These are phyloP conservation scores for Aspergillus cristatus DNA, from an alignment of 495 filamentous ascomycete species.

Conservation along the genomic window DNA sequence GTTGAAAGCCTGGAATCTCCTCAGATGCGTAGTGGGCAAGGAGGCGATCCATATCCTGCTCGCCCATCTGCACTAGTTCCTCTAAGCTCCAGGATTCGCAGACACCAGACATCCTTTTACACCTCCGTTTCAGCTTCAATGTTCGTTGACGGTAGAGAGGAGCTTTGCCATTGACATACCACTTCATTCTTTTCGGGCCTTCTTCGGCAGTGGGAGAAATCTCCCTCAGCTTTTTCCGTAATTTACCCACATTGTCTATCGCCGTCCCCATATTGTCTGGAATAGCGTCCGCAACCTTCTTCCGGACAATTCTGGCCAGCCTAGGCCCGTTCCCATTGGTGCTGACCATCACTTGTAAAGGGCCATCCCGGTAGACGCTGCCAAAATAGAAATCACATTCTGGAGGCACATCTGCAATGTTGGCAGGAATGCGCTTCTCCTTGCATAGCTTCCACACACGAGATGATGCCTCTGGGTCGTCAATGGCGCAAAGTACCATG, in stretches of 20 bases:
- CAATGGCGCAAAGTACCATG: slow-evolving; percentile 89
- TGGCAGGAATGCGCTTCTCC: slow-evolving; percentile 70
- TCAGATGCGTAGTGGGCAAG: slow-evolving; percentile 56
- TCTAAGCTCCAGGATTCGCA: slow-evolving; percentile 83
- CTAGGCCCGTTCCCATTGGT: slow-evolving; percentile 96
- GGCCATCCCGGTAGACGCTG: slow-evolving; percentile 87
- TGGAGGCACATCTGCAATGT: slow-evolving; percentile 92
- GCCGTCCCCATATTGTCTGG: slow-evolving; percentile 72
- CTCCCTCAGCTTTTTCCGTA: slow-evolving; percentile 70
- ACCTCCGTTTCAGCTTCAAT: neutral
- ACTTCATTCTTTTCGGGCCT: slow-evolving; percentile 85
- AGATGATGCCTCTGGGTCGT: slow-evolving; percentile 80
- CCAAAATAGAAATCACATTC: slow-evolving; percentile 99
- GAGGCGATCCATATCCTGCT: slow-evolving; percentile 73
- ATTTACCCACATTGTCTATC: slow-evolving; percentile 68
- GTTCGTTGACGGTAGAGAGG: neutral
- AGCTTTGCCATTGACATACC: slow-evolving; percentile 40
- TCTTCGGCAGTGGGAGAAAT: slow-evolving; percentile 64
- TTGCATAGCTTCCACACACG: slow-evolving; percentile 90
- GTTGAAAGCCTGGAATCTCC: slow-evolving; percentile 29
- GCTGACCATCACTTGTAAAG: slow-evolving; percentile 94
- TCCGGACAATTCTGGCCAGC: slow-evolving; percentile 75
- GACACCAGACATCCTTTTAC: slow-evolving; percentile 70
- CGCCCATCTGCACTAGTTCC: slow-evolving; percentile 75
- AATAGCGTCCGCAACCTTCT: slow-evolving; percentile 68